Conservation (phyloP, 345 rosid species). For the Lepidium aucheri region DNA sequence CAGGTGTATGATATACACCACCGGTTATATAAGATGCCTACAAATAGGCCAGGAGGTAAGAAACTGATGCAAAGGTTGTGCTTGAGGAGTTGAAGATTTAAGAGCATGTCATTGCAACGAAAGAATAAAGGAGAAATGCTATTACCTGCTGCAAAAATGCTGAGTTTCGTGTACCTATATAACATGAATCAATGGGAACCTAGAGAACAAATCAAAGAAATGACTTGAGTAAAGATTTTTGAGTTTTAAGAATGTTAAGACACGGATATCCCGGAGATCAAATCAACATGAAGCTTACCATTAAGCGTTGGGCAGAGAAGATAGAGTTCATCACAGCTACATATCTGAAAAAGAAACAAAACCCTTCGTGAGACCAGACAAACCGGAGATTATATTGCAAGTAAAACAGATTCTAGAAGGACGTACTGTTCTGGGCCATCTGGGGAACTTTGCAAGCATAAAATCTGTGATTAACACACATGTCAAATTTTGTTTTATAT, state of each 20-base stretch:
- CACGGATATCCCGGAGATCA: background rate
- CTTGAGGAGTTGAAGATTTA: background rate
- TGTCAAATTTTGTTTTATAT: slow-evolving; percentile 5
- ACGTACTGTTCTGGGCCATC: slow-evolving; percentile 98
- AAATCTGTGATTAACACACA: slow-evolving; percentile 44
- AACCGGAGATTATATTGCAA: no score
- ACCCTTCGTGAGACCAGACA: background rate
- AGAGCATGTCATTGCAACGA: background rate
- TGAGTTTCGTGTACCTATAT: slow-evolving; percentile 71
- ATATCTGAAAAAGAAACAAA: slow-evolving; percentile 48
- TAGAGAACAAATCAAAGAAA: slow-evolving; percentile 27
- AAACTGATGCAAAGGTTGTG: slow-evolving; percentile 1
- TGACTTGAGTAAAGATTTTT: background rate
- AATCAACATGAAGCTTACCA: slow-evolving; percentile 40
- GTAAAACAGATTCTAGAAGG: no score
- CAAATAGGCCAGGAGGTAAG: slow-evolving; percentile 8
- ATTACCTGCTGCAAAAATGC: slow-evolving; percentile 92
- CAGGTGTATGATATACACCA: slow-evolving; percentile 85
- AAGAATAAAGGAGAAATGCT: background rate
- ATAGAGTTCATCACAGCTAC: slow-evolving; percentile 96
- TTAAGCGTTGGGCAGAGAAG: slow-evolving; percentile 86
- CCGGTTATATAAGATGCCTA: slow-evolving; percentile 94
- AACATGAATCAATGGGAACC: slow-evolving; percentile 94
- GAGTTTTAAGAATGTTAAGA: slow-evolving; percentile 14
- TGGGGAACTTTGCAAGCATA: slow-evolving; percentile 95